Evolutionary conservation across 208 protist species (phyloP), one percentile per base, ranked within the genome.

Genomic region (Acanthamoeba sp.): DNA sequence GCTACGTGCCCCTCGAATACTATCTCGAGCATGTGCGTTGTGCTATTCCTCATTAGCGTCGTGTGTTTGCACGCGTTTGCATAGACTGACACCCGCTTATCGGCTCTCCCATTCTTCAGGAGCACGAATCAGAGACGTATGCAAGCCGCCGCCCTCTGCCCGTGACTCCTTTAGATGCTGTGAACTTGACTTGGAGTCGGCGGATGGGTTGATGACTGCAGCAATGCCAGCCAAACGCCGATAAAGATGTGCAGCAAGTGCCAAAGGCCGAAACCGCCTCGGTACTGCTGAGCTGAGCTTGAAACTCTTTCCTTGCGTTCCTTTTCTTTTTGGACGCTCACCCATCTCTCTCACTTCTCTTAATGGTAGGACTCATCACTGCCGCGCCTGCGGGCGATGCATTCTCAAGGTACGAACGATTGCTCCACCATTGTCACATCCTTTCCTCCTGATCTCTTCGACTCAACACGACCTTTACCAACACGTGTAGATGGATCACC

Each of bases 231-330:
- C 69, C 20, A 50, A 10, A 12, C 22, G 24, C 42, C 22, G 2
- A 24, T 85, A 14, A 85, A 85, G 20, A 85, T 85, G 45, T 85
- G 76, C 45, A 85, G 76, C 76, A 85, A 85, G 29, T 85, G 76
- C 76, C 38, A 48, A 29, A 5, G 20, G 76, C 76, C 76, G 0
- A 85, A 85, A 24, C 76, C 76, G 6, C 76, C 76, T 20, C 6
- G 66, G 66, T 76, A 76, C 10, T 48, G 45, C 3, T 14, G 45
- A 48, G 45, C 45, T 48, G 45, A 48, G 45, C 6, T 48, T 48
- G 62, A 7, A 22, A 71, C 48, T 55, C 48, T n/a, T n/a, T n/a
- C n/a, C n/a, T n/a, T n/a, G n/a, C n/a, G n/a, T n/a, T n/a, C n/a
- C n/a, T n/a, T n/a, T n/a, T n/a, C n/a, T n/a, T n/a, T n/a, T n/a